Conservation (phyloP, 352 stramenopile genomes). For the Phytophthora aleatoria region DNA sequence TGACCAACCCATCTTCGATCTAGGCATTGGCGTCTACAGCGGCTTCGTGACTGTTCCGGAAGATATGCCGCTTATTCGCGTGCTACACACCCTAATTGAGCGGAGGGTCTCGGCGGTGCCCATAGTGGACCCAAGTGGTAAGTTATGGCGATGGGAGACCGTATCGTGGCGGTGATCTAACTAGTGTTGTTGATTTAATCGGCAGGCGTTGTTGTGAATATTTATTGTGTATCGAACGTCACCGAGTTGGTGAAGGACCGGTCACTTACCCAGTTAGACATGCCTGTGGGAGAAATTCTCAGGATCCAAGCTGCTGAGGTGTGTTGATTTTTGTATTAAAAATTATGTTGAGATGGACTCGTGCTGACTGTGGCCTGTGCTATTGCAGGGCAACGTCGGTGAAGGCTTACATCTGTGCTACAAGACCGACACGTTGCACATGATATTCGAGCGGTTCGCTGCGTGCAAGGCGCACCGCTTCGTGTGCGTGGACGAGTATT, state of each 20-base stretch:
- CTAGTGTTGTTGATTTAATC: background rate
- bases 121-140: constrained; percentile 84
- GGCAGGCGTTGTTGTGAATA: constrained; percentile 88
- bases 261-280: constrained; percentile 89
- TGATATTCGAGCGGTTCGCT: constrained; percentile 90
- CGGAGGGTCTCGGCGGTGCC: constrained; percentile 81
- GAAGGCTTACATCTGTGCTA: constrained; percentile 87
- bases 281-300: constrained; percentile 87
- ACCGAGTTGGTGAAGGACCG: constrained; percentile 90
- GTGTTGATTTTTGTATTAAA: constrained; percentile 2
- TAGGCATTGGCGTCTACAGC: constrained; percentile 95
- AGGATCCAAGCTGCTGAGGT: constrained; percentile 87
- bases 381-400: constrained; percentile 71
- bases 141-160: constrained; percentile 10
- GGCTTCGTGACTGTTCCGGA: constrained; percentile 93
- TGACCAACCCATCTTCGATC: constrained; percentile 95
- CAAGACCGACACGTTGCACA: constrained; percentile 90
- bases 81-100: constrained; percentile 90
- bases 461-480: constrained; percentile 86
- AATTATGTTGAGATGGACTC: background rate
- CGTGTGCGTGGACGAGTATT: constrained; percentile 87
- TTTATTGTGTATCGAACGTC: constrained; percentile 92
- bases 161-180: constrained; percentile 8
- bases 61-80: constrained; percentile 93
- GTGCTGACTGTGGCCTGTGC: constrained; percentile 16